Percentiles rank a stretch among this genome's conserved stretches.
Conservation (phyloP, 163 green algal genomes). For the Picocystis sp. region DNA sequence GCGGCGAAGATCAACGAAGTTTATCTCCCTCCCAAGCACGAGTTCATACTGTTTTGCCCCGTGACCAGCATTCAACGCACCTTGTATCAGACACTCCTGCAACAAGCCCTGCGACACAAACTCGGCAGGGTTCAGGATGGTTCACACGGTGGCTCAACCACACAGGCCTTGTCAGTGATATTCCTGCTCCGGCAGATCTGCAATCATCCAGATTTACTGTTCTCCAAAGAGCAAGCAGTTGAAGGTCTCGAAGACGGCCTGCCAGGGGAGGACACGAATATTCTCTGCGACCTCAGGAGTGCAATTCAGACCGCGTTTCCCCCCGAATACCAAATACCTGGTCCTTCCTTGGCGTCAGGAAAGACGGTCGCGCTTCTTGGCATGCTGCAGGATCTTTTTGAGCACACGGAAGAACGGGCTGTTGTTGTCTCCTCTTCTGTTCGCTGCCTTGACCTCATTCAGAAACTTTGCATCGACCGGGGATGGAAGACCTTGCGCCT, state of each 20-base stretch:
- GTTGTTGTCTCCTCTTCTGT: neutral
- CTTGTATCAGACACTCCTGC: neutral
- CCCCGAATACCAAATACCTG: neutral
- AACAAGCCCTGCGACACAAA: neutral
- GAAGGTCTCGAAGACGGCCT: constrained; percentile 2
- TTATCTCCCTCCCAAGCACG: no score
- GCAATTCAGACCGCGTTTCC: neutral
- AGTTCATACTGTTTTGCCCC: no score
- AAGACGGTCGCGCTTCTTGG: constrained; percentile 52
- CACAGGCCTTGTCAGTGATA: constrained; percentile 24
- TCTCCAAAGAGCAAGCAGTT: neutral
- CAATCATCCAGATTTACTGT: constrained; percentile 32
- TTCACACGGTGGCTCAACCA: neutral
- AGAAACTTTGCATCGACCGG: constrained; percentile 12
- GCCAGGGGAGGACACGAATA: neutral
- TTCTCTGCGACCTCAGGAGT: neutral
- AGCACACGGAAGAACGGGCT: neutral
- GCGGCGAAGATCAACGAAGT: constrained; percentile 37
- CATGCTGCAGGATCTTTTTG: constrained; percentile 21
- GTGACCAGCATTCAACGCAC: no score
- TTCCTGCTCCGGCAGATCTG: constrained; percentile 41
- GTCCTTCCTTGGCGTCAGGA: neutral
- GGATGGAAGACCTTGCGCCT: constrained; percentile 43
- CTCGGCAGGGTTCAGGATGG: neutral
- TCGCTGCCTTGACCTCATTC: constrained; percentile 2